These are phyloP conservation scores for Metarhizium brunneum DNA, from an alignment of 2,329 filamentous ascomycete genomes.

Conservation along the genomic window DNA sequence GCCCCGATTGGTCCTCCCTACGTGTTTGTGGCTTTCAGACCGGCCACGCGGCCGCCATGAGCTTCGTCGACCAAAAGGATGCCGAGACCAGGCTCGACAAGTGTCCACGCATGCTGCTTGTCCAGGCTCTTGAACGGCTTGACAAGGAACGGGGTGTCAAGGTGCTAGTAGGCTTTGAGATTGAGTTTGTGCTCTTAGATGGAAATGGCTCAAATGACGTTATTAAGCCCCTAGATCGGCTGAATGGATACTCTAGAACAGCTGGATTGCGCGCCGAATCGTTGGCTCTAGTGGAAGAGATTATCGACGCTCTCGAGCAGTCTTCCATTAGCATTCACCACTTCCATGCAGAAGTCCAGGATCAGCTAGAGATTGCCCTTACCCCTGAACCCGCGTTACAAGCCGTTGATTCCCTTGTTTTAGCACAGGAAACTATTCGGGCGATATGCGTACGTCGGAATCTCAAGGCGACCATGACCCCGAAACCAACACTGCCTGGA, in stretches of 20 bases:
- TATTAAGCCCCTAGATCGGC: neutral
- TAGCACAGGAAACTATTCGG: conserved; percentile 4
- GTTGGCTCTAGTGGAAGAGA: neutral
- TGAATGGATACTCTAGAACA: neutral
- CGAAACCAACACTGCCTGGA: neutral
- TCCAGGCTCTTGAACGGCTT: neutral
- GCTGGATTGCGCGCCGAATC: neutral
- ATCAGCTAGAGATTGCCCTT: too few relatives aligned
- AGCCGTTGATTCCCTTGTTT: neutral
- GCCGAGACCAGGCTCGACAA: neutral
- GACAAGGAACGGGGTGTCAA: neutral
- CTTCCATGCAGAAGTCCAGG: conserved; percentile 3
- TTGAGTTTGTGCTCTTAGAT: neutral
- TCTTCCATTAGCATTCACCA: conserved; percentile 3
- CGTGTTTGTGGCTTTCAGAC: too few relatives aligned
- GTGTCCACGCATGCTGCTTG: conserved; percentile 1
- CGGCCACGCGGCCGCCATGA: neutral
- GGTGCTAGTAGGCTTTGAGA: neutral
- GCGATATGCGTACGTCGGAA: neutral
- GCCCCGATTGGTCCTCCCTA: too few relatives aligned
- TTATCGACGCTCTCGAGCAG: neutral
- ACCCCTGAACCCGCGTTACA: too few relatives aligned
- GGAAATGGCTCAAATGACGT: too few relatives aligned
- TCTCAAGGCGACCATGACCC: conserved; percentile 4
- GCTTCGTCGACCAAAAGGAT: neutral